Evolutionary conservation across 2,329 filamentous ascomycete species (phyloP).

Genomic region (Monilinia laxa): DNA sequence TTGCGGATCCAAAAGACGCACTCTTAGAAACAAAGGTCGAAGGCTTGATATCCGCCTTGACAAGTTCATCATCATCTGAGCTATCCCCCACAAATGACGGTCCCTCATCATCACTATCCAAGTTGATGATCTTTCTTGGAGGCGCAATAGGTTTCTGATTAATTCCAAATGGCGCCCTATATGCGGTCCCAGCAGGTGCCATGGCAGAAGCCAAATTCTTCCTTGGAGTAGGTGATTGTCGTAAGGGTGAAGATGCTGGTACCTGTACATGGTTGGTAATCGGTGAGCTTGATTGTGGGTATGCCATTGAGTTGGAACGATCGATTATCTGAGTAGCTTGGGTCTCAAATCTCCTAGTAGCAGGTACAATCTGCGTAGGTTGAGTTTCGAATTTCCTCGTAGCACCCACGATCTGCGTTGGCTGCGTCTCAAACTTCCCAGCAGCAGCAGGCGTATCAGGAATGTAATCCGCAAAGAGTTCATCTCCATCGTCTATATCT

Average conservation of each 20-base stretch:
- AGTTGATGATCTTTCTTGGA: conserved; percentile 44
- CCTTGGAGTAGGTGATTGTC: conserved; percentile 28
- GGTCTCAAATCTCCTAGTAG: conserved; percentile 40
- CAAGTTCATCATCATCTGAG: conserved; percentile 59
- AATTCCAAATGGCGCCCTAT: conserved; percentile 51
- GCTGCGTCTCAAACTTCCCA: conserved; percentile 43
- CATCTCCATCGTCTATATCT: conserved; percentile 48
- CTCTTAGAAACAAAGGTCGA: conserved; percentile 52
- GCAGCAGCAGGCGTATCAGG: conserved; percentile 37
- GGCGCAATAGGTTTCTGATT: conserved; percentile 44
- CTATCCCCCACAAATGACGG: conserved; percentile 61
- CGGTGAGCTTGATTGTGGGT: conserved; percentile 29
- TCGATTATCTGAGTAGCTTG: conserved; percentile 44
- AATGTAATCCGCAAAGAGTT: conserved; percentile 48
- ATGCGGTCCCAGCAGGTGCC: conserved; percentile 74
- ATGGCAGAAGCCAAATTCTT: conserved; percentile 58
- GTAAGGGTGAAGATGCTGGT: conserved; percentile 75
- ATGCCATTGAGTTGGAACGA: conserved; percentile 35
- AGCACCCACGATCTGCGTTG: conserved; percentile 15
- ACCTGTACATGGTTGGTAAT: conserved; percentile 64
- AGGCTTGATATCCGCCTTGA: conserved; percentile 58
- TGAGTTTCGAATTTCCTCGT: conserved; percentile 43
- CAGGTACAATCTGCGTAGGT: conserved; percentile 30
- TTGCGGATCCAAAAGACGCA: conserved; percentile 42
- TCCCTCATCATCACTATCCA: conserved; percentile 55